Evolutionary conservation across 441 rosid species (phyloP).

Genomic region (Erodium texanum): DNA sequence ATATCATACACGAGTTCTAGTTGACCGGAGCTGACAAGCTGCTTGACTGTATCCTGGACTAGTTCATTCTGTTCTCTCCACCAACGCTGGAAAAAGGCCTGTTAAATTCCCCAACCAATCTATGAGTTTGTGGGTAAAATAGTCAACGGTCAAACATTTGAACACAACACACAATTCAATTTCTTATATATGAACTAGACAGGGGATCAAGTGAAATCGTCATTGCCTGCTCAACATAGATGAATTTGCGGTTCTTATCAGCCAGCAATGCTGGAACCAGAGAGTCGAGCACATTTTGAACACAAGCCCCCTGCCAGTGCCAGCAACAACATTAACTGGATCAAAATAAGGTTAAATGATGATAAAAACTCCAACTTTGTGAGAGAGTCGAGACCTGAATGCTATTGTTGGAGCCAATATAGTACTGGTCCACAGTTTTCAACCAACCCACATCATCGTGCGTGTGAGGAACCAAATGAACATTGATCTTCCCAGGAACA

Average conservation of each 20-base stretch:
- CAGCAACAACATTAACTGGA: conserved; percentile 13
- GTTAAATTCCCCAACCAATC: conserved; percentile 13
- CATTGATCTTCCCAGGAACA: conserved; percentile 78
- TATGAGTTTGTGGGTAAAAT: not conserved
- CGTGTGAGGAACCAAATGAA: conserved; percentile 87
- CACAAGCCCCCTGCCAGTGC: conserved; percentile 63
- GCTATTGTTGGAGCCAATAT: conserved; percentile 96
- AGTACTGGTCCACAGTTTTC: conserved; percentile 96
- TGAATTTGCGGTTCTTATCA: conserved; percentile 88
- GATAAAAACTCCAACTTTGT: not conserved
- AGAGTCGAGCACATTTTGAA: conserved; percentile 89
- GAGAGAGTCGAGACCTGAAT: conserved; percentile 50
- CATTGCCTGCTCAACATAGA: conserved; percentile 72
- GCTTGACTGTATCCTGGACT: conserved; percentile 49
- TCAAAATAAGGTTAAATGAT: conserved; percentile 6
- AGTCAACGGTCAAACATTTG: not conserved
- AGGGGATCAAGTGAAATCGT: conserved; percentile 4
- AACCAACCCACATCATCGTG: conserved; percentile 99
- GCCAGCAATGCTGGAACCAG: conserved; percentile 69
- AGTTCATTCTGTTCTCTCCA: conserved; percentile 83
- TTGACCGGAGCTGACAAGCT: conserved; percentile 72
- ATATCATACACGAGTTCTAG: conserved; percentile 82
- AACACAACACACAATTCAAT: not conserved
- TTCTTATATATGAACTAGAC: not conserved
- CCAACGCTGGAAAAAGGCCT: conserved; percentile 99